A percentile compares a stretch with the other conserved stretches of the same genome.
Evolutionary conservation across 106 monocot genomes (phyloP).

Genomic region (Dioscorea zingiberensis): DNA sequence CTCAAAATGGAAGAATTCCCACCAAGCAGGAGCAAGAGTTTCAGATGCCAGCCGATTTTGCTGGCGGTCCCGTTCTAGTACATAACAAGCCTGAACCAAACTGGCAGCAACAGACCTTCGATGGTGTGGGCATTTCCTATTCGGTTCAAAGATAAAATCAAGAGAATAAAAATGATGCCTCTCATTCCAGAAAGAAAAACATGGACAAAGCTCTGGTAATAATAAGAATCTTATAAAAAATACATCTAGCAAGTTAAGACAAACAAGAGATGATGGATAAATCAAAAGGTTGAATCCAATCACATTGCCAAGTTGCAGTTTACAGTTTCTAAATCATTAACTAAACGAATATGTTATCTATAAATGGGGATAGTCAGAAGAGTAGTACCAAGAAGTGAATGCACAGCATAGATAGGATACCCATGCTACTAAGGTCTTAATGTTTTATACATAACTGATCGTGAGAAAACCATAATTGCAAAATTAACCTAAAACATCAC

Average conservation of each 20-base stretch:
- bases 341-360: no score
- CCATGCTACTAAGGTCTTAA: background rate
- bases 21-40: constrained; percentile 80
- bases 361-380: no score
- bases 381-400: background rate
- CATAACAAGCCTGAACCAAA: constrained; percentile 78
- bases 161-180: no score
- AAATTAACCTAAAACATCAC: no score
- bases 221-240: background rate
- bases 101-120: constrained; percentile 70
- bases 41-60: constrained; percentile 27
- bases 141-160: background rate
- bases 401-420: background rate
- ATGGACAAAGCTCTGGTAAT: no score
- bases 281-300: no score
- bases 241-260: background rate
- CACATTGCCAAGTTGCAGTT: no score
- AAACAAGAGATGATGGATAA: no score
- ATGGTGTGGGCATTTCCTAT: constrained; percentile 31
- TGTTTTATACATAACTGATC: no score
- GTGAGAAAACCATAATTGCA: no score
- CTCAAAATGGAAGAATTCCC: constrained; percentile 81
- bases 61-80: constrained; percentile 82
- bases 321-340: no score
- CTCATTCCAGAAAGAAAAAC: no score